Evolutionary conservation across 2,329 filamentous ascomycete genomes (phyloP), one percentile per base, ranked within the genome.

Genomic region (Scedosporium aurantiacum): DNA sequence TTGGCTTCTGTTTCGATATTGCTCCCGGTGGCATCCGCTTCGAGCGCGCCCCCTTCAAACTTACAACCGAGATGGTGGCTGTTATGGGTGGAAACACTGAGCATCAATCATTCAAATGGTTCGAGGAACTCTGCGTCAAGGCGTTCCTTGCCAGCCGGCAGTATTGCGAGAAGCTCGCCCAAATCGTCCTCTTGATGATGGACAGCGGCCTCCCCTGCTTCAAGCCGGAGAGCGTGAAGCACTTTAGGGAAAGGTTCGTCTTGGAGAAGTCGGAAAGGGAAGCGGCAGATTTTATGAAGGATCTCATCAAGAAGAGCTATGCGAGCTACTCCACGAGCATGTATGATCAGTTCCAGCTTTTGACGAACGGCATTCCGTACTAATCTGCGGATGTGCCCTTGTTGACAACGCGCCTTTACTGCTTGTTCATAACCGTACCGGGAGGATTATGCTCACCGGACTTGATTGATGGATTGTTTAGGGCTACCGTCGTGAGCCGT

Each of bases 1-100:
- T 99, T 70, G 94, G 94, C 8, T 99, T 99, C 82, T 97, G 93
- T 77, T 99, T 99, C 75, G 95, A 99, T 70, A 97, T 99, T 67
- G 94, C 92, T 1, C 94, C 94, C 0, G 94, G 94, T 57, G 94
- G 95, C 63, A 91, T 99, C 70, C 93, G 92, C 68, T 99, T 99
- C 71, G 94, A 99, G 78, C 88, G 94, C 25, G 94, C 94, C 0
- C 94, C 94, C 0, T 99, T 99, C 82, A 99, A 99, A 76, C 84
- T 99, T 61, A 99, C 94, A 0, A 83, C 86, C 6, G 94, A 99
- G 73, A 99, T 99, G 95, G 83, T 99, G 63, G 90, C 92, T n/a
- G 94, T 99, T 68, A 97, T 99, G 93, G 93, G 94, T 60, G 92
- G 92, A 63, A 86, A 82, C 61, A 88, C 85, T 2, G 86, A 88